Percentiles rank a stretch among this genome's conserved stretches.
phyloP scores from a whole-genome alignment of 208 protist genomes.

The Leishmania gerbilli region DNA sequence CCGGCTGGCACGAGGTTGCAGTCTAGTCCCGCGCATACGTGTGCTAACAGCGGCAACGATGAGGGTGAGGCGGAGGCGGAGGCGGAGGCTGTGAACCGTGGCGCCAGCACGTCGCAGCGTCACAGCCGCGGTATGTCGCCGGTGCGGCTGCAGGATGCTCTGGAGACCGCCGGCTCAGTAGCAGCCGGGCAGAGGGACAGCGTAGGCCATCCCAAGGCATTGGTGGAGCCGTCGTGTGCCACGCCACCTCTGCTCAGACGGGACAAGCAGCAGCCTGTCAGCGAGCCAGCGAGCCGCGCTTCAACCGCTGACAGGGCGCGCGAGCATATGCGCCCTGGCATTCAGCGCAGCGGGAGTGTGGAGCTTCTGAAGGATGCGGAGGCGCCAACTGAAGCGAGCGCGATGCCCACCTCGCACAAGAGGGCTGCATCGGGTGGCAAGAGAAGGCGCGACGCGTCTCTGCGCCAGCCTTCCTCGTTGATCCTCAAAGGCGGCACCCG shows the following conservation, averaged over 20 bases:
- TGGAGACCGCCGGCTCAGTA: conserved; percentile 2
- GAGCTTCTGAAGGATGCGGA: conserved; percentile 11
- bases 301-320: not conserved
- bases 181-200: not conserved
- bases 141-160: conserved; percentile 4
- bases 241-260: conserved; percentile 2
- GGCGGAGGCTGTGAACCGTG: not conserved
- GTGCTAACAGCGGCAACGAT: not conserved
- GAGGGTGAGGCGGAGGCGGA: not conserved
- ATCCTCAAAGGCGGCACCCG: conserved; percentile 21
- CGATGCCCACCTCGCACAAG: not conserved
- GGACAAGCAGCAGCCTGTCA: not conserved
- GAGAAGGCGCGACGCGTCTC: conserved; percentile 24
- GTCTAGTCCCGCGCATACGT: not conserved
- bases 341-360: conserved; percentile 13
- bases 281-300: not conserved
- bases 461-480: conserved; percentile 35
- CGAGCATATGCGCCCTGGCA: not conserved
- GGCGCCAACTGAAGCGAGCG: not conserved
- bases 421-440: not conserved
- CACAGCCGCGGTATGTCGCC: not conserved
- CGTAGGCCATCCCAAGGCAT: not conserved
- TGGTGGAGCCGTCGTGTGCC: conserved; percentile 7
- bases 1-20: conserved; percentile 10
- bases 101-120: not conserved